Evolutionary conservation across 305 asterid species (phyloP).

Genomic region (Caryopteris hybrid): DNA sequence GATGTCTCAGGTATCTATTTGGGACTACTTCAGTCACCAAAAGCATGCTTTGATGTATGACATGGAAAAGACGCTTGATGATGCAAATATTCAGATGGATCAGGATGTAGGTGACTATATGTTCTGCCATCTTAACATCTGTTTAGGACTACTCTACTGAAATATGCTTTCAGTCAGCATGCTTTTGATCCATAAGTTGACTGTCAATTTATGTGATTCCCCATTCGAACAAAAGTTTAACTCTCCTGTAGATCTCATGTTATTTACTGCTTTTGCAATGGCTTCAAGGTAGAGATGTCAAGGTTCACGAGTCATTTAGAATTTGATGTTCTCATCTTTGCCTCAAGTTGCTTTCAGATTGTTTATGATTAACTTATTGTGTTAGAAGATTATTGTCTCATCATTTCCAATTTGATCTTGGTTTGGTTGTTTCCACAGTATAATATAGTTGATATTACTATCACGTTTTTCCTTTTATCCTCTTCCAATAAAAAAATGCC

Average conservation of each 20-base stretch:
- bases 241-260: background rate
- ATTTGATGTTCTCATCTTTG: background rate
- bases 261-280: background rate
- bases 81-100: slow-evolving; percentile 98
- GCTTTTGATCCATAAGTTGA: slow-evolving; percentile 19
- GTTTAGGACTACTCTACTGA: slow-evolving; percentile 16
- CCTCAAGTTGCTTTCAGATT: slow-evolving; percentile 12
- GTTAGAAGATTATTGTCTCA: background rate
- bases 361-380: background rate
- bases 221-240: background rate
- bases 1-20: slow-evolving; percentile 59
- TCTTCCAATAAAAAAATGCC: background rate
- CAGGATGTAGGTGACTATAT: slow-evolving; percentile 81
- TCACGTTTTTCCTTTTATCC: background rate
- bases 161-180: slow-evolving; percentile 22
- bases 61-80: slow-evolving; percentile 89
- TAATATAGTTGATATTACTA: background rate
- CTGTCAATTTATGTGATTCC: background rate
- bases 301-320: background rate
- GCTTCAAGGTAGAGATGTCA: background rate
- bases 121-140: slow-evolving; percentile 6
- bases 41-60: slow-evolving; percentile 91
- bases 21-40: slow-evolving; percentile 86
- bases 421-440: background rate
- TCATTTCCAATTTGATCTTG: background rate